These are phyloP conservation scores for Zasmidium angulare DNA, from an alignment of 2,329 filamentous ascomycete species.

Conservation along the genomic window DNA sequence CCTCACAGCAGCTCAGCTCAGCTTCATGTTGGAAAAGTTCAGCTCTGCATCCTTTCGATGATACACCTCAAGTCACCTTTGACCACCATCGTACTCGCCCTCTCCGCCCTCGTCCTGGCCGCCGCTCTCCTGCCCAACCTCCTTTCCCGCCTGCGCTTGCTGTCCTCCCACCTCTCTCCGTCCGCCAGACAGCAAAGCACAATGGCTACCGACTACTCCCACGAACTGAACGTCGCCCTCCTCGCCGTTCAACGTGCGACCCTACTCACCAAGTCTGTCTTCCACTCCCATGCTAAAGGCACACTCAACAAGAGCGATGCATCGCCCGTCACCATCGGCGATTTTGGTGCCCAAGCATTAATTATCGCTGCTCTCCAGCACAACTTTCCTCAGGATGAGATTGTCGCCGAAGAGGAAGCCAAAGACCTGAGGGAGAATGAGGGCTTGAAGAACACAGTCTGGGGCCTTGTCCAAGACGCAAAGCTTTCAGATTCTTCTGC, in stretches of 20 bases:
- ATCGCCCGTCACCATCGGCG: conserved; percentile 94
- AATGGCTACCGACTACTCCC: conserved; percentile 60
- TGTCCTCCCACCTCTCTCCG: conserved; percentile 34
- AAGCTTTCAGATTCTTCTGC: conserved; percentile 66
- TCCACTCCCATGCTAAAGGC: conserved; percentile 88
- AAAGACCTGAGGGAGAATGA: conserved; percentile 71
- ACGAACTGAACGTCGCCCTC: conserved; percentile 80
- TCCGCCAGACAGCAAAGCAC: conserved; percentile 25
- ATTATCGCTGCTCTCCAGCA: conserved; percentile 88
- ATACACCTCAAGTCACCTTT: background rate
- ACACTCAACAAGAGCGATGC: conserved; percentile 93
- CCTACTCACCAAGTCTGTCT: conserved; percentile 73
- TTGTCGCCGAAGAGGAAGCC: conserved; percentile 95
- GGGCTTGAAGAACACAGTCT: conserved; percentile 72
- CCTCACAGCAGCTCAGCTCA: too few relatives aligned
- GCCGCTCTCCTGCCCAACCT: conserved; percentile 42
- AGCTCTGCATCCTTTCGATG: too few relatives aligned
- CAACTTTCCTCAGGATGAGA: conserved; percentile 86
- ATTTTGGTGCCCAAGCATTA: conserved; percentile 95
- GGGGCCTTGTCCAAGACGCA: conserved; percentile 74
- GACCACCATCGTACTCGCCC: background rate
- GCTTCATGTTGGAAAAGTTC: too few relatives aligned
- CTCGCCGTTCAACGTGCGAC: conserved; percentile 83
- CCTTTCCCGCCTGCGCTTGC: conserved; percentile 42
- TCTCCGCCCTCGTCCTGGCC: conserved; percentile 42